Conservation (phyloP, 371 early-diverging fungal genomes). For the Umbelopsis sp. region DNA sequence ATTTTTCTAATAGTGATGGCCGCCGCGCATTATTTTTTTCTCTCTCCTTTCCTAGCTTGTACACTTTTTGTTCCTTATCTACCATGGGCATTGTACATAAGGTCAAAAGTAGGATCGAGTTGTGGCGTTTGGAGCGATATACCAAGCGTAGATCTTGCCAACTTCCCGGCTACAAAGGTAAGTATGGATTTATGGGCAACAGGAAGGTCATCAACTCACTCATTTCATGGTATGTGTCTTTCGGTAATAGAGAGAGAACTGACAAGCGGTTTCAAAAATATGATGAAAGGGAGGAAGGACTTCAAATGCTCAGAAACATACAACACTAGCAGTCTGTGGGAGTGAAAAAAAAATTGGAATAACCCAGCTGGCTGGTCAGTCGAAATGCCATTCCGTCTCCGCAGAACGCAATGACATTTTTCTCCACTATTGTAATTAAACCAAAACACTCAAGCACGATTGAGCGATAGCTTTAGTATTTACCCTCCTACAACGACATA, state of each 20-base stretch:
- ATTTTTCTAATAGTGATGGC: neutral
- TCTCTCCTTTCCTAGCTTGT: neutral
- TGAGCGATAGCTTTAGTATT: no score
- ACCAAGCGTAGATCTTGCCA: slow-evolving; percentile 25
- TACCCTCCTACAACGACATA: neutral
- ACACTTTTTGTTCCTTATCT: neutral
- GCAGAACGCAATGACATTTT: no score
- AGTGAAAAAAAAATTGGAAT: neutral
- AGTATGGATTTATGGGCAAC: neutral
- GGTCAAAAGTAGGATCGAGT: slow-evolving; percentile 7
- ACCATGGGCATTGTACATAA: slow-evolving; percentile 20
- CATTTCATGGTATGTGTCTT: no score
- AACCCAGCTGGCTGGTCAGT: neutral
- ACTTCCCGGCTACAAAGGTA: slow-evolving; percentile 25
- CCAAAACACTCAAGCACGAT: no score
- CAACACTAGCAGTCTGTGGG: slow-evolving; percentile 1
- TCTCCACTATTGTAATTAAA: no score
- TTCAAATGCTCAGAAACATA: slow-evolving; percentile 22
- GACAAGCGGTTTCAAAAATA: slow-evolving; percentile 8
- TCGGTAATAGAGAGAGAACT: neutral
- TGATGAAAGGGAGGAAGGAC: neutral
- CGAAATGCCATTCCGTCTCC: neutral
- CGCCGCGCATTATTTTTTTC: neutral
- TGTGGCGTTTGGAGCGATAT: slow-evolving; percentile 24
- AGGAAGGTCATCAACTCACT: neutral